phyloP scores from a whole-genome alignment of 176 grass and related monocot species.

The Triticum urartu region DNA sequence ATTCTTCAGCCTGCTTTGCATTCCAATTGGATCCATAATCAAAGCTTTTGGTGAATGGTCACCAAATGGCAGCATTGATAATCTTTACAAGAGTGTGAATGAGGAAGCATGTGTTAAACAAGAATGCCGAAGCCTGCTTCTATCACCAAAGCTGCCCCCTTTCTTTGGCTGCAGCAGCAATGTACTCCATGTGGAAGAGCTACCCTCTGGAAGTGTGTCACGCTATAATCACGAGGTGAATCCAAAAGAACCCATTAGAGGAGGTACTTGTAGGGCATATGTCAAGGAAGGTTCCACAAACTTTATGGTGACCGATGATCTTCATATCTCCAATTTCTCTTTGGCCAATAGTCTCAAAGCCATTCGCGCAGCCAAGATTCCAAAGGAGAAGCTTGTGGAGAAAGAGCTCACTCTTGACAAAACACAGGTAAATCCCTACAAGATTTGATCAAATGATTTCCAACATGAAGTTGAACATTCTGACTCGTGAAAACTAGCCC shows the following conservation, averaged over 20 bases:
- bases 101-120: background rate
- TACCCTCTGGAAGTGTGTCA: too few species aligned
- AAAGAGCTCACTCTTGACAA: background rate
- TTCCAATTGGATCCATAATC: background rate
- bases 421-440: background rate
- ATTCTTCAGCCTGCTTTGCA: background rate
- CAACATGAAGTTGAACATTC: background rate
- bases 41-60: background rate
- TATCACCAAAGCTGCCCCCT: background rate
- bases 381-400: background rate
- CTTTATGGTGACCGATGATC: slow-evolving; percentile 5
- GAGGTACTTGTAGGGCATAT: background rate
- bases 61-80: background rate
- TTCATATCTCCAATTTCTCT: background rate
- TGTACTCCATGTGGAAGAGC: background rate
- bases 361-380: background rate
- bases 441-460: background rate
- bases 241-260: background rate
- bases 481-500: background rate
- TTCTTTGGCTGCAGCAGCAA: background rate
- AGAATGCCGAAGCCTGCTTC: background rate
- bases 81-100: background rate
- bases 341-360: background rate
- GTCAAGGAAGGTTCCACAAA: background rate
- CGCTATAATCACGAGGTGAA: background rate